phyloP scores from a whole-genome alignment of 1,284 basidiomycete genomes.

The Anthracocystis setariae region DNA sequence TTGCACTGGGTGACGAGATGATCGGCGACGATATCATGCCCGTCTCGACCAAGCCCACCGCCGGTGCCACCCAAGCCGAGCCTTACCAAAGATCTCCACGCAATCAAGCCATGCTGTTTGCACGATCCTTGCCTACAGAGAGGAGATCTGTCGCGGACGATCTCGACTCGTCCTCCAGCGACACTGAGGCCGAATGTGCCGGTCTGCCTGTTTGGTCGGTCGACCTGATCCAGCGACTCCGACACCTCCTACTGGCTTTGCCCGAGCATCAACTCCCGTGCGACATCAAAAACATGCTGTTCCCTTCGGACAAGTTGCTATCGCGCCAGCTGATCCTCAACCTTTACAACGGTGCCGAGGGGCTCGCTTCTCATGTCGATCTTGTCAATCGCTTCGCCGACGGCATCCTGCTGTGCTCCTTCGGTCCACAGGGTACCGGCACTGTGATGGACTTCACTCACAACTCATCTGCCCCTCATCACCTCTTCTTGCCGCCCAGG shows the following conservation, averaged over 20 bases:
- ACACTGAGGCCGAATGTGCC: not conserved
- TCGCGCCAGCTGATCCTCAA: constrained; percentile 70
- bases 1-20: constrained; percentile 12
- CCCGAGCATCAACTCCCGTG: constrained; percentile 2
- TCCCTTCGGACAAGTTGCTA: constrained; percentile 13
- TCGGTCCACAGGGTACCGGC: constrained; percentile 38
- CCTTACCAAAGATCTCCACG: constrained; percentile 10
- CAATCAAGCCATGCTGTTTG: constrained; percentile 52
- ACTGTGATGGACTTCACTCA: constrained; percentile 56
- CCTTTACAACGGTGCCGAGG: constrained; percentile 69
- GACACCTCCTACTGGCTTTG: constrained; percentile 1
- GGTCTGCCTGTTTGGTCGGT: constrained; percentile 41
- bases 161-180: not conserved
- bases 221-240: constrained; percentile 22
- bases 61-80: not conserved
- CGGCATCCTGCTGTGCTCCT: constrained; percentile 55
- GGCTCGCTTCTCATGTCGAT: constrained; percentile 70
- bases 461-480: not conserved
- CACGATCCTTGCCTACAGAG: constrained; percentile 12
- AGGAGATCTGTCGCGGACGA: no score
- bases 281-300: constrained; percentile 14
- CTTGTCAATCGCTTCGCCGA: constrained; percentile 69
- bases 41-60: no score
- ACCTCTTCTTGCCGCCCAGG: constrained; percentile 68
- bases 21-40: no score